Conservation (phyloP, 2,329 filamentous ascomycete genomes). For the Pyricularia grisea region DNA sequence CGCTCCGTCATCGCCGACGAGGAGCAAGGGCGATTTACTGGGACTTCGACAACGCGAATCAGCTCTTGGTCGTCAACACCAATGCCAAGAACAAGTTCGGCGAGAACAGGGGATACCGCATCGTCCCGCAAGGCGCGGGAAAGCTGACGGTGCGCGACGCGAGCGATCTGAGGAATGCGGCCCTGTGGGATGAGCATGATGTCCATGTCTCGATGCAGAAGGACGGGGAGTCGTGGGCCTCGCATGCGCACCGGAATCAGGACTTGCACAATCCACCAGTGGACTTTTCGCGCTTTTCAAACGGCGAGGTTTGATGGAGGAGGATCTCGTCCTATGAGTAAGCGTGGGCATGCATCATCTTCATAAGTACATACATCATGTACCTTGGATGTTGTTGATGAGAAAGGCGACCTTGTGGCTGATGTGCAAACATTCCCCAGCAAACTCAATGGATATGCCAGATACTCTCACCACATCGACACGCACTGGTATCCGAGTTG, state of each 20-base stretch:
- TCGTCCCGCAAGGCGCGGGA: conserved; percentile 28
- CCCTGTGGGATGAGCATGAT: conserved; percentile 39
- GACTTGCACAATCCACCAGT: conserved; percentile 35
- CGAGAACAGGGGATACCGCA: conserved; percentile 40
- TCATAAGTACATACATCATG: conserved; percentile 10
- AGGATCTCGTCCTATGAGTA: conserved; percentile 41
- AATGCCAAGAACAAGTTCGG: conserved; percentile 31
- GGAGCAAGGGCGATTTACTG: conserved; percentile 35
- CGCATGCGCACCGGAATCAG: conserved; percentile 35
- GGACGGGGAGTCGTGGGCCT: conserved; percentile 38
- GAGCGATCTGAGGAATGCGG: conserved; percentile 32
- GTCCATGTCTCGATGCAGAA: conserved; percentile 40
- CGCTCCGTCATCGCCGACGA: conserved; percentile 31
- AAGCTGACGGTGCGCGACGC: conserved; percentile 40
- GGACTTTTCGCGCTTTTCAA: conserved; percentile 37
- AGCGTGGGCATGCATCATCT: conserved; percentile 48
- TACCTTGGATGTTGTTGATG: neutral
- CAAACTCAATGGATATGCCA: conserved; percentile 41
- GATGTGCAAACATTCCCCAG: neutral
- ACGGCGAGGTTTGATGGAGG: conserved; percentile 28
- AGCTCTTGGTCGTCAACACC: conserved; percentile 41
- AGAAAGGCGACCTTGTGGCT: neutral
- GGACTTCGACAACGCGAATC: conserved; percentile 33
- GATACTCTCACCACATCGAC: conserved; percentile 42
- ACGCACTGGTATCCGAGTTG: conserved; percentile 31